These are phyloP conservation scores for Crithidia mellificae DNA, from an alignment of 208 protist species.

Conservation along the genomic window DNA sequence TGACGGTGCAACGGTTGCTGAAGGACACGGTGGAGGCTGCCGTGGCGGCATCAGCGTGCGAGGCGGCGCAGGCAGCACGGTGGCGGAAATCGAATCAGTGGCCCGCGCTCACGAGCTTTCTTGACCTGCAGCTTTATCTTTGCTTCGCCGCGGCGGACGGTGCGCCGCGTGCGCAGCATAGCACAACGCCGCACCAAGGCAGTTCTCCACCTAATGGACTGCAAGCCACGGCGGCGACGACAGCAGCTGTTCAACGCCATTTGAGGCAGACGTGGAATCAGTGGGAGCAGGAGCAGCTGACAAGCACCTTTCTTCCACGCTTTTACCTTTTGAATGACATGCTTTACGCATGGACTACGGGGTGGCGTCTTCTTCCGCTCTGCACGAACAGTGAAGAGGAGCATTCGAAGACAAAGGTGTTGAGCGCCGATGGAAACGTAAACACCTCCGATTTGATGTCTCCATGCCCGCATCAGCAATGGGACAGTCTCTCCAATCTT, in stretches of 20 bases:
- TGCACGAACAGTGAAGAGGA: not conserved
- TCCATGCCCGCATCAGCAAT: too few relatives aligned
- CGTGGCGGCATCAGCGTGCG: conserved; percentile 3
- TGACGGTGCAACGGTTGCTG: conserved; percentile 28
- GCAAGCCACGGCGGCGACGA: not conserved
- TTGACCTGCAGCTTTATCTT: conserved; percentile 25
- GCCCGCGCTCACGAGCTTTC: conserved; percentile 19
- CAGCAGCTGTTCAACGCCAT: conserved; percentile 4
- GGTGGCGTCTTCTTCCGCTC: conserved; percentile 2
- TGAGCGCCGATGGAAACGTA: too few relatives aligned
- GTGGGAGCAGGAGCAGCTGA: not conserved
- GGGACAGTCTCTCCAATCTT: conserved; percentile 4
- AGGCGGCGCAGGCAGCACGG: not conserved
- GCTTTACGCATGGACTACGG: conserved; percentile 21
- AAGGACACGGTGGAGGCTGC: conserved; percentile 21
- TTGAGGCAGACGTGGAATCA: conserved; percentile 4
- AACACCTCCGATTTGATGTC: not conserved
- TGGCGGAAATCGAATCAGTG: conserved; percentile 36
- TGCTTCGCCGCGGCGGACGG: not conserved
- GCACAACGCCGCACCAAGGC: too few relatives aligned
- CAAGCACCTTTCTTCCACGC: not conserved
- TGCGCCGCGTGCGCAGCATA: too few relatives aligned
- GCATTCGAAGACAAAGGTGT: too few relatives aligned
- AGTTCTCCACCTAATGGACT: too few relatives aligned
- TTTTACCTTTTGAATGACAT: conserved; percentile 24